These are phyloP conservation scores for Adansonia rubrostipa DNA, from an alignment of 441 rosid genomes.

Conservation along the genomic window DNA sequence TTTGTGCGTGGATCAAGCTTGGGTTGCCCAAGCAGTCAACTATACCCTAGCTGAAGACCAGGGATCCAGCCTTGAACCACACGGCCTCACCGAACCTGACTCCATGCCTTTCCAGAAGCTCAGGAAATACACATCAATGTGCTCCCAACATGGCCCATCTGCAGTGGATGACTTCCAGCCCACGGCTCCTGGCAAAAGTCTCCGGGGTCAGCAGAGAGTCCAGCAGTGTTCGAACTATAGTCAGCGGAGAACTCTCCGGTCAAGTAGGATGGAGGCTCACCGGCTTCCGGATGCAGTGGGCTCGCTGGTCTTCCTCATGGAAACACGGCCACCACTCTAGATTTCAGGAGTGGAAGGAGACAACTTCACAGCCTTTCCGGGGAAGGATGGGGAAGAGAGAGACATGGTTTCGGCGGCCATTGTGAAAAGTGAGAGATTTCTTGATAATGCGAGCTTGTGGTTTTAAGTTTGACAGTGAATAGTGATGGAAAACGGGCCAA, in stretches of 20 bases:
- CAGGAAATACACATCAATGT: slow-evolving; percentile 55
- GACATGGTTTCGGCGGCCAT: slow-evolving; percentile 55
- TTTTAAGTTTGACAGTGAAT: too few species aligned
- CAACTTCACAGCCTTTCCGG: slow-evolving; percentile 46
- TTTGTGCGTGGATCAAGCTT: slow-evolving; percentile 50
- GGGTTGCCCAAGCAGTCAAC: slow-evolving; percentile 61
- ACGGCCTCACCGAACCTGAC: slow-evolving; percentile 23
- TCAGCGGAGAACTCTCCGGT: slow-evolving; percentile 43
- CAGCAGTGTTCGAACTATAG: slow-evolving; percentile 60
- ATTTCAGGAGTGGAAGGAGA: slow-evolving; percentile 41
- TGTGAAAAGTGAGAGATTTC: not conserved
- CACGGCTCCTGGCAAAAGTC: slow-evolving; percentile 58
- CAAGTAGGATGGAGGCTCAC: slow-evolving; percentile 30
- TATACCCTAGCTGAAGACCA: slow-evolving; percentile 58
- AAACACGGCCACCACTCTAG: slow-evolving; percentile 48
- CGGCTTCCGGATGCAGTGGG: slow-evolving; percentile 42
- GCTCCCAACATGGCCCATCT: slow-evolving; percentile 66
- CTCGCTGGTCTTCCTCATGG: slow-evolving; percentile 33
- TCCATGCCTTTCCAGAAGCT: slow-evolving; percentile 54
- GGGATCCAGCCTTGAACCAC: slow-evolving; percentile 62
- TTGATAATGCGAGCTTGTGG: too few species aligned
- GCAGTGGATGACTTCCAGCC: slow-evolving; percentile 54
- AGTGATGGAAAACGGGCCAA: not conserved
- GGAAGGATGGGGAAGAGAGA: slow-evolving; percentile 43
- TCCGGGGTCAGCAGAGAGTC: slow-evolving; percentile 57